phyloP scores from a whole-genome alignment of 495 filamentous ascomycete genomes.

The Penicillium verhagenii region DNA sequence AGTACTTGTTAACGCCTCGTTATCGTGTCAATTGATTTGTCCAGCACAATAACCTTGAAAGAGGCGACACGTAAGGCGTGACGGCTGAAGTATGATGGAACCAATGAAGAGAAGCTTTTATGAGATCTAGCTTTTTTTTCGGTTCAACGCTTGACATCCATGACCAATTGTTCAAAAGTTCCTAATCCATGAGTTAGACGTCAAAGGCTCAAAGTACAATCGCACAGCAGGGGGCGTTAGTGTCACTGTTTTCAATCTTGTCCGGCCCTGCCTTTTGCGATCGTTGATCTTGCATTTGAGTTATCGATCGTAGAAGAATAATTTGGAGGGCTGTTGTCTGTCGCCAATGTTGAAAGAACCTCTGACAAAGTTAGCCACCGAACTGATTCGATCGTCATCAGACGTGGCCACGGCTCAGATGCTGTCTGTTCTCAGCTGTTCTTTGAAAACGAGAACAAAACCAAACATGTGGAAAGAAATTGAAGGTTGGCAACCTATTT shows the following conservation, averaged over 20 bases:
- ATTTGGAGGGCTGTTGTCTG: background rate
- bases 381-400: background rate
- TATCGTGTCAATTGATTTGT: background rate
- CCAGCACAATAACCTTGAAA: background rate
- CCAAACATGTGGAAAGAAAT: slow-evolving; percentile 13
- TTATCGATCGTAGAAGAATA: background rate
- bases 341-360: background rate
- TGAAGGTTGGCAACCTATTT: slow-evolving; percentile 12
- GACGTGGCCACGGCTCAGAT: slow-evolving; percentile 8
- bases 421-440: slow-evolving; percentile 15
- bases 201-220: slow-evolving; percentile 8
- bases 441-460: slow-evolving; percentile 11
- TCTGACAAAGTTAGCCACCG: background rate
- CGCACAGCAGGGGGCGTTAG: slow-evolving; percentile 20
- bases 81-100: background rate
- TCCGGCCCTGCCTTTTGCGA: slow-evolving; percentile 3
- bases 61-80: background rate
- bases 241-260: slow-evolving; percentile 16
- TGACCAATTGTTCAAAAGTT: background rate
- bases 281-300: slow-evolving; percentile 3
- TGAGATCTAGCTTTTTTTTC: background rate
- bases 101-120: background rate
- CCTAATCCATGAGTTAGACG: background rate
- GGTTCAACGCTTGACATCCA: background rate
- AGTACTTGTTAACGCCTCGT: background rate